Percentiles rank a stretch among this genome's conserved stretches.
Evolutionary conservation across 176 grass and related monocot species (phyloP).

Genomic region (Ananas comosus): DNA sequence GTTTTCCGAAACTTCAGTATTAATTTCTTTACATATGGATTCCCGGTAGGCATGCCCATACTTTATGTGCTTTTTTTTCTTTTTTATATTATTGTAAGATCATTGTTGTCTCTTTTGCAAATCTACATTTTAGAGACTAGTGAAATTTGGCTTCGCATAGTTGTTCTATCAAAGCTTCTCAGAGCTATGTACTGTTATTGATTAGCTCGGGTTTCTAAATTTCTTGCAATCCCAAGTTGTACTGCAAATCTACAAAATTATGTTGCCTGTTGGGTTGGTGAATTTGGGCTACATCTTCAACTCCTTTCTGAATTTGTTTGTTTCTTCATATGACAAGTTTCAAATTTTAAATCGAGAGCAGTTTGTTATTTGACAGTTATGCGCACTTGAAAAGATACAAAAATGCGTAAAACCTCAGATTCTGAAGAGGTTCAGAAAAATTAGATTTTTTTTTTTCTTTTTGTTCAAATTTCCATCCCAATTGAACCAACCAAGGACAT

Average conservation of each 20-base stretch:
- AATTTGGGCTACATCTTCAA: too few species aligned
- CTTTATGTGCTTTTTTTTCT: not conserved
- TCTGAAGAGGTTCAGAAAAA: too few species aligned
- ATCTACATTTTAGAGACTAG: not conserved
- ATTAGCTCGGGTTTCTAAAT: not conserved
- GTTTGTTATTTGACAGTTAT: too few species aligned
- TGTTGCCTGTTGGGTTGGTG: not conserved
- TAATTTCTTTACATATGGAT: slow-evolving; percentile 97
- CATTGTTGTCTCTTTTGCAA: slow-evolving; percentile 4
- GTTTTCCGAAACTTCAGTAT: slow-evolving; percentile 80
- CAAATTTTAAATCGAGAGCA: too few species aligned
- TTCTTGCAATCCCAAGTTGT: not conserved
- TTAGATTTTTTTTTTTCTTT: too few species aligned
- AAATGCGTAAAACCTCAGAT: too few species aligned
- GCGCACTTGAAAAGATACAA: too few species aligned
- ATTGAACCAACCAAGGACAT: too few species aligned
- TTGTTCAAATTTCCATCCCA: too few species aligned
- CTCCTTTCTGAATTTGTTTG: too few species aligned
- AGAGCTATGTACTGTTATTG: not conserved
- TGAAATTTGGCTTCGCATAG: not conserved
- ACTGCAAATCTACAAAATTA: not conserved
- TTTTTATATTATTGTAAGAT: slow-evolving; percentile 3
- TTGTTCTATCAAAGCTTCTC: not conserved
- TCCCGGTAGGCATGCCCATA: slow-evolving; percentile 52
- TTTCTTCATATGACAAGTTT: too few species aligned